Evolutionary conservation across 352 stramenopile genomes (phyloP).

Genomic region (Globisporangium cystogenes): DNA sequence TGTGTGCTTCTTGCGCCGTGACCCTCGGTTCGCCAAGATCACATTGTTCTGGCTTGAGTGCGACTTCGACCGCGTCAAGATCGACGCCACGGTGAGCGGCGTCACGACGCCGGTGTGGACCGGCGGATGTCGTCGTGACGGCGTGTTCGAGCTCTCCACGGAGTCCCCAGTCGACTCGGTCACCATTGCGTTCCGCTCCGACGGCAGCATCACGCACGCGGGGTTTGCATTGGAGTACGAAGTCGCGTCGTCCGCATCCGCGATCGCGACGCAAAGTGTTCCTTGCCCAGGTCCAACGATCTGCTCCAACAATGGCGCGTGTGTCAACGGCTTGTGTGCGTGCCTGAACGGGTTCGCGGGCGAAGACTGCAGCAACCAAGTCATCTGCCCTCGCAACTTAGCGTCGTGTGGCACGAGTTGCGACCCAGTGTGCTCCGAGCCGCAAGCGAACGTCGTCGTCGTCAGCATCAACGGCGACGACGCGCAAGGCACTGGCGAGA

Average conservation of each 20-base stretch:
- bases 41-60: conserved; percentile 55
- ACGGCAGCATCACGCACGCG: conserved; percentile 31
- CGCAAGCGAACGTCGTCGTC: conserved; percentile 27
- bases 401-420: conserved; percentile 26
- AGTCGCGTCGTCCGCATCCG: conserved; percentile 6
- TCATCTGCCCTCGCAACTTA: conserved; percentile 34
- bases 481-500: conserved; percentile 38
- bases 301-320: conserved; percentile 48
- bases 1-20: background rate
- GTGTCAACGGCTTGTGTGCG: conserved; percentile 28
- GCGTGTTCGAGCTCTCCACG: conserved; percentile 34
- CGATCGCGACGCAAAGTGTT: conserved; percentile 5
- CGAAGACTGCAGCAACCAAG: conserved; percentile 56
- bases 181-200: conserved; percentile 30
- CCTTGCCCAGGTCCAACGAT: conserved; percentile 32
- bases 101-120: conserved; percentile 27
- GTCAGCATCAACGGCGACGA: conserved; percentile 51
- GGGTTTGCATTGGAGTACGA: conserved; percentile 46
- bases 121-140: conserved; percentile 41
- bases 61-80: conserved; percentile 36
- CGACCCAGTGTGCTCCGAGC: conserved; percentile 33
- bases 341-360: conserved; percentile 57
- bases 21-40: conserved; percentile 12
- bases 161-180: conserved; percentile 21
- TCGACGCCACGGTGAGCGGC: conserved; percentile 15